Percentiles rank a stretch among this genome's conserved stretches.
phyloP scores from a whole-genome alignment of 2,329 filamentous ascomycete genomes.

The Cladobotryum mycophilum region DNA sequence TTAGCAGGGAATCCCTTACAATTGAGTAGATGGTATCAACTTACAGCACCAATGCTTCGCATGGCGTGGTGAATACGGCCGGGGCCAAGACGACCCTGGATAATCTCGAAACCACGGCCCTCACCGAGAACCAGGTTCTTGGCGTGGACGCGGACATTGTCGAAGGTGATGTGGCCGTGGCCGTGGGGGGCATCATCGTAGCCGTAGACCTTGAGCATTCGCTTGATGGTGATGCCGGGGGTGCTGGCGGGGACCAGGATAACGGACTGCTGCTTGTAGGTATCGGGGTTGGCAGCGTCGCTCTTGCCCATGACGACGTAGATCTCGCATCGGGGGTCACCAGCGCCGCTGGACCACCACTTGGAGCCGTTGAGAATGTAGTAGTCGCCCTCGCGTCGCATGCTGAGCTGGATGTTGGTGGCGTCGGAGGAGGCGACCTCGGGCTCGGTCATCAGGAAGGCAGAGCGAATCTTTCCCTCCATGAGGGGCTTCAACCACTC shows the following conservation, averaged over 20 bases:
- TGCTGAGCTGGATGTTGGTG: conserved; percentile 82
- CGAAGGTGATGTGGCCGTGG: conserved; percentile 86
- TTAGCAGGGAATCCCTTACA: not conserved
- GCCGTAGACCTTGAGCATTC: conserved; percentile 90
- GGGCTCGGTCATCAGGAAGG: conserved; percentile 92
- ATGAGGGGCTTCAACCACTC: conserved; percentile 77
- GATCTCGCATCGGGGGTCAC: conserved; percentile 84
- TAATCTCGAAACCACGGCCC: conserved; percentile 94
- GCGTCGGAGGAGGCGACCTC: conserved; percentile 85
- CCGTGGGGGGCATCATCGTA: conserved; percentile 98
- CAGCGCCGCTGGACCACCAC: conserved; percentile 98
- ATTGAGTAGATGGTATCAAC: conserved; percentile 27
- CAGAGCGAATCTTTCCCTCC: conserved; percentile 78
- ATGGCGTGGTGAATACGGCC: conserved; percentile 98
- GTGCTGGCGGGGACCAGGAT: conserved; percentile 76
- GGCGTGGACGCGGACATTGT: conserved; percentile 81
- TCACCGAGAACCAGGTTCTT: conserved; percentile 85
- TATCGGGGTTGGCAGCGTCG: conserved; percentile 65
- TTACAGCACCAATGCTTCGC: conserved; percentile 79
- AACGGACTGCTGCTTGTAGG: conserved; percentile 89
- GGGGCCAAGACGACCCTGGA: conserved; percentile 91
- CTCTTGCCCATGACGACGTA: conserved; percentile 98
- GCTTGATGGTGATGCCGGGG: conserved; percentile 83
- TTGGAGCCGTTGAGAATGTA: conserved; percentile 94
- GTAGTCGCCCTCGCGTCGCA: conserved; percentile 75